Base-by-base conservation (phyloP, 306 rosid genomes). In the Glycine tomentella region DNA sequence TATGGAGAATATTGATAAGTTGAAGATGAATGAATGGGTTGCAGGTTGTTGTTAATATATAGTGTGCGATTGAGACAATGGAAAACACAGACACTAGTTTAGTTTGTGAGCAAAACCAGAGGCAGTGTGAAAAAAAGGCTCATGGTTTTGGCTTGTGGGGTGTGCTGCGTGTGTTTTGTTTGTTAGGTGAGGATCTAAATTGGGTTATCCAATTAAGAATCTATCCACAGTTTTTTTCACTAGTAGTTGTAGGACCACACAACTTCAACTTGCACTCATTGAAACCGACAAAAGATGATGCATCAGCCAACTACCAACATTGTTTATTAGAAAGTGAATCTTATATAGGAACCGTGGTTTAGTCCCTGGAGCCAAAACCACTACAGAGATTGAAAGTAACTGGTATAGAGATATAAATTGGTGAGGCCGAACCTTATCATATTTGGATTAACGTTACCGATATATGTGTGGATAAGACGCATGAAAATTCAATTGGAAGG, bases 111-210 rank as follows among this genome's bases (percentile, higher is more conserved):
- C 12, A 71, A 71, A 80, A 72, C 84, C 49, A 73, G 79, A 72
- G 46, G 84, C 56, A 36, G 34, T 53, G 75, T 16, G 15, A 45
- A 69, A 25, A 25, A 25, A 25, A 25, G 31, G 31, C 76, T 69
- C 61, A 46, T 70, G 83, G 83, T 80, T 71, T 80, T 80, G 71
- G 78, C 25, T 55, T 67, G 56, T 42, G 9, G 46, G 13, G 17
- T 36, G 48, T 64, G 69, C 36, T 62, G 20, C 48, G 11, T 36
- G 69, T 36, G 48, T 64, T 64, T 36, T 38, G 20, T 63, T 65
- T 66, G n/a, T 66, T n/a, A 42, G 52, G 16, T 6, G 46, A 69
- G 33, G 10, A 70, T 70, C 48, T 33, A 12, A 15, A 9, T 40
- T 7, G 9, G 8, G 9, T 42, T 38, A 42, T 42, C 46, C 46